Evolutionary conservation across 164 flowering plant species (phyloP), one percentile per base, ranked within the genome.

Genomic region (Macadamia integrifolia): DNA sequence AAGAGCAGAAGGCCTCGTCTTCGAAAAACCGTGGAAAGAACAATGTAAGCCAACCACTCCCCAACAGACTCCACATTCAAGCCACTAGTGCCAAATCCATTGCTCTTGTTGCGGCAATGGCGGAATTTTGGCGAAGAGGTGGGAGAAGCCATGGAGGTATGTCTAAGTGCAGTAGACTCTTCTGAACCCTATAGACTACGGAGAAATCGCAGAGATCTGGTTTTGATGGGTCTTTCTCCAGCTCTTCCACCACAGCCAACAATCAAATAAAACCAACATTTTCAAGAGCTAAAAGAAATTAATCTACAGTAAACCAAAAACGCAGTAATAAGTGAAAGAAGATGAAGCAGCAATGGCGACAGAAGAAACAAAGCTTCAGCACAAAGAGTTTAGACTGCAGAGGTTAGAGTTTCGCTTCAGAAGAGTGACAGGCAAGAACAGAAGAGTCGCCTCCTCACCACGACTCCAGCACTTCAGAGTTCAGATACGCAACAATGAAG

Each of bases 1-100:
- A 88, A 81, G 4, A 88, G 71, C 35, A 86, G 77, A 60, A 88
- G 65, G 12, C 89, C 88, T 50, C 84, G 83, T 57, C 96, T 65
- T 73, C 82, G 71, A 30, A 85, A 72, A 28, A 88, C 87, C 23
- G 72, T 79, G 9, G 90, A 79, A 0, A 92, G 62, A 0, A 87
- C 1, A n/a, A 82, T 6, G 69, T 80, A 83, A 42, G 84, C 74
- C 57, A 86, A 6, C 35, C 83, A 80, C 76, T 87, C 87, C 23
- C 71, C 60, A 4, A 76, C 56, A 9, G 73, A 35, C 40, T 2
- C 67, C n/a, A 73, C 82, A 23, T 83, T 82, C 63, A 63, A 52
- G 6, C 66, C 28, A 12, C 75, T 60, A 42, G 66, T 68, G 17
- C 72, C 48, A 44, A 64, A 60, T 58, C 65, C 53, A 3, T 46